Evolutionary conservation across 257 asterid species (phyloP).

Genomic region (Petunia secreta): DNA sequence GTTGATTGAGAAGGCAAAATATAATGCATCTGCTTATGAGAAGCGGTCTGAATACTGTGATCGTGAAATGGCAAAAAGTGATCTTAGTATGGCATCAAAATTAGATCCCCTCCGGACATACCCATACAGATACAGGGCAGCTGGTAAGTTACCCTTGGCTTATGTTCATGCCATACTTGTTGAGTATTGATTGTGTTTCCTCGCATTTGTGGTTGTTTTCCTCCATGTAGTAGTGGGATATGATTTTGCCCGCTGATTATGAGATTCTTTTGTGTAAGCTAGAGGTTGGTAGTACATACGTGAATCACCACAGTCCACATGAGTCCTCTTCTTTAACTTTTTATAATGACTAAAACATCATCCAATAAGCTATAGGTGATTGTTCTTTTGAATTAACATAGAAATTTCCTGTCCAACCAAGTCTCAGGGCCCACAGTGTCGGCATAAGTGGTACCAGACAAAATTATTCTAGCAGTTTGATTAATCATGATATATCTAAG

Average conservation of each 20-base stretch:
- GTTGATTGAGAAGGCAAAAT: constrained; percentile 82
- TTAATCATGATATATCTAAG: neutral
- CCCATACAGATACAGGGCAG: constrained; percentile 92
- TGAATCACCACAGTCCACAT: neutral
- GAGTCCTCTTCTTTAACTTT: neutral
- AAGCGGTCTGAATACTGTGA: constrained; percentile 92
- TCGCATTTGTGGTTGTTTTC: constrained; percentile 13
- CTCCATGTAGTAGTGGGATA: constrained; percentile 2
- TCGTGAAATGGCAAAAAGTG: constrained; percentile 88
- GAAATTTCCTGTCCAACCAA: constrained; percentile 9
- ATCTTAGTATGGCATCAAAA: constrained; percentile 78
- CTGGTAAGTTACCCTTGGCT: constrained; percentile 55
- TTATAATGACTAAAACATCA: constrained; percentile 3
- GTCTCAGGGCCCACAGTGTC: neutral
- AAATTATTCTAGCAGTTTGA: neutral
- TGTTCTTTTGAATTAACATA: neutral
- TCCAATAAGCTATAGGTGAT: neutral
- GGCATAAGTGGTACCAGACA: neutral
- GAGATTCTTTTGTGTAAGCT: constrained; percentile 2
- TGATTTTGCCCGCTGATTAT: neutral
- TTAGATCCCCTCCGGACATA: constrained; percentile 90
- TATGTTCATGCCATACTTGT: neutral
- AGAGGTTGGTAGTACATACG: constrained; percentile 10
- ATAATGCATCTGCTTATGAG: constrained; percentile 95
- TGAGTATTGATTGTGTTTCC: neutral